These are phyloP conservation scores for Barnettozyma vustinii DNA, from an alignment of 805 yeast species.

Conservation along the genomic window DNA sequence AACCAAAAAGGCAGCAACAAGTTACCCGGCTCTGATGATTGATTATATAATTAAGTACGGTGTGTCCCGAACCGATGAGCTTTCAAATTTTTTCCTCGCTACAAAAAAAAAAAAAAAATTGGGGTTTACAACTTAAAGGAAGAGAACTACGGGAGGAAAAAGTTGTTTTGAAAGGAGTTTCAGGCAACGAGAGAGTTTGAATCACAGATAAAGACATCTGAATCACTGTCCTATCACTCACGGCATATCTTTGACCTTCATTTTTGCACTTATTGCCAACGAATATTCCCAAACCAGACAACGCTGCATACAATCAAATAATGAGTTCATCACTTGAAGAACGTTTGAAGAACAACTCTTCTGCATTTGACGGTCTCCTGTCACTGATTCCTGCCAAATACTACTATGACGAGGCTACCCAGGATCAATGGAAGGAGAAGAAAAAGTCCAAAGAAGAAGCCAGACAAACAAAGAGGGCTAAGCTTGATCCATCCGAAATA, in stretches of 20 bases:
- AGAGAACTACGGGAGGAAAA: background rate
- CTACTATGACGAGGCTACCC: slow-evolving; percentile 86
- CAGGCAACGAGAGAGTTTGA: background rate
- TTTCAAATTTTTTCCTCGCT: slow-evolving; percentile 5
- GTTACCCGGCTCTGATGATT: background rate
- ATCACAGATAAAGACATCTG: background rate
- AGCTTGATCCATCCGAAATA: slow-evolving; percentile 64
- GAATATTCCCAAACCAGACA: background rate
- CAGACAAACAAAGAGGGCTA: slow-evolving; percentile 56
- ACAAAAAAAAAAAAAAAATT: too few relatives aligned
- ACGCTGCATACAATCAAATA: background rate
- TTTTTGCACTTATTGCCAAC: background rate
- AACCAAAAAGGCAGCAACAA: background rate
- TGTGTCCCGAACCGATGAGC: slow-evolving; percentile 12
- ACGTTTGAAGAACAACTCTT: slow-evolving; percentile 69
- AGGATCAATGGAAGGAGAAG: slow-evolving; percentile 86
- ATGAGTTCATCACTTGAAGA: slow-evolving; percentile 65
- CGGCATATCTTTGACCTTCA: background rate
- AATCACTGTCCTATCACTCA: background rate
- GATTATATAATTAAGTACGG: background rate
- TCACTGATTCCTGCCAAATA: slow-evolving; percentile 92
- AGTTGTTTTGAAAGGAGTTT: background rate
- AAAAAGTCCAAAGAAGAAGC: slow-evolving; percentile 66
- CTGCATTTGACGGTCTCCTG: slow-evolving; percentile 82
- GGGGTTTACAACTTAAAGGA: background rate